Evolutionary conservation across 2,329 filamentous ascomycete species (phyloP), one percentile per base, ranked within the genome.

Genomic region (Arthrobotrys pseudoclavata): DNA sequence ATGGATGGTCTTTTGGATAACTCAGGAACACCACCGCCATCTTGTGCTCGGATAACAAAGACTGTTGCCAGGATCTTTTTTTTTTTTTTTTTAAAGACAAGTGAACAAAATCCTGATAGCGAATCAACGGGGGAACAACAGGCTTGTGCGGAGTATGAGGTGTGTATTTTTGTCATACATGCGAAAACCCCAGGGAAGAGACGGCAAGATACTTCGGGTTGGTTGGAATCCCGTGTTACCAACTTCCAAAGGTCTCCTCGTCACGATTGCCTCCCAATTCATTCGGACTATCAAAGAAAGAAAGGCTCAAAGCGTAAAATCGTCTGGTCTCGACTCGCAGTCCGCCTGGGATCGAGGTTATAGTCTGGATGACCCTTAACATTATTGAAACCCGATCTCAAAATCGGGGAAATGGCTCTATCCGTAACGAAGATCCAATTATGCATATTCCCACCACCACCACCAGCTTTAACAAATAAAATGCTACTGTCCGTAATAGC

Each of bases 391-490:
- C n/a, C n/a, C n/a, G 52, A 52, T 40, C 64, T 15, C 26, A 40
- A 18, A 52, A n/a, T 2, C 3, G 10, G 37, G 48, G 10, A 37
- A 3, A 26, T 3, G 20, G 24, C 47, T 48, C 34, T 53, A 1
- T 15, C 40, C 29, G 15, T 53, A 53, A 34, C 48, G 69, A 66
- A 29, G 61, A 74, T 67, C 61, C 47, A 72, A 64, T 48, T 69
- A 47, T 69, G 42, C 42, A 45, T 45, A 20, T 45, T 4, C 42
- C 42, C 42, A 24, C 20, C 66, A 31, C 42, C 24, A 55, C 31
- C 4, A n/a, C 1, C 29, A 31, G 24, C 15, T 31, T 22, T 15
- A 26, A 47, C 13, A 22, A 34, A 31, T 20, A 47, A 47, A 31
- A 45, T n/a, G 61, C 55, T 67, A 20, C 48, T 50, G 60, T 26